Percentiles rank a stretch among this genome's conserved stretches.
Evolutionary conservation across 2,329 filamentous ascomycete genomes (phyloP).

Genomic region (Didymella exigua): DNA sequence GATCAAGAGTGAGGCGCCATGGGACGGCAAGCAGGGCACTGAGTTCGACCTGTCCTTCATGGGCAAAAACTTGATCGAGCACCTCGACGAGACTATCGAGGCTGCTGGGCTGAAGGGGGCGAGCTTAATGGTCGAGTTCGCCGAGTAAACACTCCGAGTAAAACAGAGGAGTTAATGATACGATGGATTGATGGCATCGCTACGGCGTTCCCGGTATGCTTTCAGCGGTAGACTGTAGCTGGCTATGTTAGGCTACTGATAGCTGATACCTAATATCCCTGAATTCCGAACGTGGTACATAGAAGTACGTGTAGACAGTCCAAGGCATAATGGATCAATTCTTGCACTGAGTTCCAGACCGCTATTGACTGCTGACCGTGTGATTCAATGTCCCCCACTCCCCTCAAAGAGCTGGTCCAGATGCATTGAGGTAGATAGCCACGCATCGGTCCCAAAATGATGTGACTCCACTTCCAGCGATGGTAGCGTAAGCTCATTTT

Average conservation of each 20-base stretch:
- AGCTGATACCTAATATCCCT: slow-evolving; percentile 9
- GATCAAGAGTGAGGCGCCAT: slow-evolving; percentile 82
- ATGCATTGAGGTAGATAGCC: background rate
- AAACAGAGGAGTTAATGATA: background rate
- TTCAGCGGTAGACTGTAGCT: background rate
- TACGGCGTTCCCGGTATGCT: slow-evolving; percentile 10
- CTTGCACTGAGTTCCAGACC: background rate
- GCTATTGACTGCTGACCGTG: background rate
- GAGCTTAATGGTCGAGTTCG: slow-evolving; percentile 92
- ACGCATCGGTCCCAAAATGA: background rate
- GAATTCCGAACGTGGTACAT: background rate
- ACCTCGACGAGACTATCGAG: slow-evolving; percentile 74
- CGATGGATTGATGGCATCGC: slow-evolving; percentile 2
- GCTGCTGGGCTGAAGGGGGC: slow-evolving; percentile 88
- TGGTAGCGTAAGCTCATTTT: background rate
- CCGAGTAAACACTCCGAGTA: slow-evolving; percentile 24
- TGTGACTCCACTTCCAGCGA: background rate
- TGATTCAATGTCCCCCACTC: no score
- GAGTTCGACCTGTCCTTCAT: slow-evolving; percentile 88
- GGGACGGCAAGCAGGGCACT: slow-evolving; percentile 77
- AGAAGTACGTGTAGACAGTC: slow-evolving; percentile 8
- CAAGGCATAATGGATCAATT: background rate
- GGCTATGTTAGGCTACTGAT: background rate
- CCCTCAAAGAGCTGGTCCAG: background rate
- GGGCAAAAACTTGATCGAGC: slow-evolving; percentile 82